A percentile compares a stretch with the other conserved stretches of the same genome.
These are phyloP conservation scores for Penicillium cinerascens DNA, from an alignment of 495 filamentous ascomycete species.

Conservation along the genomic window DNA sequence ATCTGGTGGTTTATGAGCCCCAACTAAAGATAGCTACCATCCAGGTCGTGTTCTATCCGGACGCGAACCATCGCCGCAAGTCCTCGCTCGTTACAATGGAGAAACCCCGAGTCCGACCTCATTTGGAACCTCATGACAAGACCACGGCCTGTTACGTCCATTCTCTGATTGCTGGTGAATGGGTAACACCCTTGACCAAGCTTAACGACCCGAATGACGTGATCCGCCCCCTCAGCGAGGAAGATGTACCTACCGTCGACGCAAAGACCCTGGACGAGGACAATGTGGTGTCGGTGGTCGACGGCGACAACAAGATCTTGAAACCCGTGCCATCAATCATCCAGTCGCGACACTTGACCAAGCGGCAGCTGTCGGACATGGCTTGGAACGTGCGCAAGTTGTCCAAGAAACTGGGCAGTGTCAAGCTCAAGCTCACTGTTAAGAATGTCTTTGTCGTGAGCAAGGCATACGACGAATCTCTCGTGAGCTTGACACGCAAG, in stretches of 20 bases:
- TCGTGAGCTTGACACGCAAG: slow-evolving; percentile 77
- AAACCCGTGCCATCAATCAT: slow-evolving; percentile 31
- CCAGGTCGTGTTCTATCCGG: slow-evolving; percentile 71
- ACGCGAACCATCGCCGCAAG: slow-evolving; percentile 74
- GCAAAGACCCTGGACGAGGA: slow-evolving; percentile 15
- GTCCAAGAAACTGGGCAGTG: slow-evolving; percentile 75
- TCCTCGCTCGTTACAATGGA: slow-evolving; percentile 73
- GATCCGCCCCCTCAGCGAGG: slow-evolving; percentile 20
- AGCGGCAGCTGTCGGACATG: slow-evolving; percentile 92
- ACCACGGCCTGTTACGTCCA: slow-evolving; percentile 81
- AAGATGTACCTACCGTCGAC: slow-evolving; percentile 17
- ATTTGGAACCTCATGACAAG: slow-evolving; percentile 37
- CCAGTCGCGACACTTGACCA: slow-evolving; percentile 73
- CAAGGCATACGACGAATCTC: slow-evolving; percentile 77
- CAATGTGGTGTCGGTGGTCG: slow-evolving; percentile 15
- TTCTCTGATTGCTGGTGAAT: slow-evolving; percentile 62
- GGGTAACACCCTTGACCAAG: slow-evolving; percentile 23
- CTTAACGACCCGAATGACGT: slow-evolving; percentile 30
- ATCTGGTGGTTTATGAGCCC: not conserved
- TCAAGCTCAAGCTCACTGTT: slow-evolving; percentile 75
- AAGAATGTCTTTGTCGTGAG: slow-evolving; percentile 83
- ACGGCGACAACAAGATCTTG: slow-evolving; percentile 17
- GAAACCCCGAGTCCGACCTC: slow-evolving; percentile 36
- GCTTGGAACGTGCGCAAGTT: slow-evolving; percentile 90
- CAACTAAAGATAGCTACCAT: not conserved